Evolutionary conservation across 2,329 filamentous ascomycete genomes (phyloP).

Genomic region (Paecilomyces sp.): DNA sequence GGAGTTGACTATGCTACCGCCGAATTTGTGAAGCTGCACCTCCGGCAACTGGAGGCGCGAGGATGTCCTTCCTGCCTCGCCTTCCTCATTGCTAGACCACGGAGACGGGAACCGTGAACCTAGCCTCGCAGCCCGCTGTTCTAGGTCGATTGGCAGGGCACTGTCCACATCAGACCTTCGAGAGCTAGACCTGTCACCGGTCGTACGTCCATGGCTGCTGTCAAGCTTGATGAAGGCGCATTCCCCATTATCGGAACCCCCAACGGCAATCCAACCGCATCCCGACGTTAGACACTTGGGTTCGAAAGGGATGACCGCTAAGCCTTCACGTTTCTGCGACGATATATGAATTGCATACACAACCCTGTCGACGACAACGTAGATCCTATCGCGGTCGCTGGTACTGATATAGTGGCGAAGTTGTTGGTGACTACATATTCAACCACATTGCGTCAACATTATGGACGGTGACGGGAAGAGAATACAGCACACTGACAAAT

Average conservation of each 20-base stretch:
- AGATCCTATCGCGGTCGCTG: slow-evolving; percentile 68
- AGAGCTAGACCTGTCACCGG: slow-evolving; percentile 29
- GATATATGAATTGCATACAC: slow-evolving; percentile 65
- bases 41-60: slow-evolving; percentile 32
- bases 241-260: slow-evolving; percentile 74
- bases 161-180: slow-evolving; percentile 47
- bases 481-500: slow-evolving; percentile 46
- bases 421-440: slow-evolving; percentile 33
- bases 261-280: slow-evolving; percentile 83
- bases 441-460: slow-evolving; percentile 6
- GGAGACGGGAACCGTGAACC: slow-evolving; percentile 17
- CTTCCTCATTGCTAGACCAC: slow-evolving; percentile 11
- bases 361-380: slow-evolving; percentile 74
- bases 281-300: slow-evolving; percentile 83
- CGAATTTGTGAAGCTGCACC: slow-evolving; percentile 52
- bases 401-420: slow-evolving; percentile 84
- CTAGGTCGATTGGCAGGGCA: slow-evolving; percentile 47
- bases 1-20: slow-evolving; percentile 59
- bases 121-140: slow-evolving; percentile 18
- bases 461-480: slow-evolving; percentile 9
- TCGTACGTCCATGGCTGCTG: slow-evolving; percentile 28
- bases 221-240: slow-evolving; percentile 70
- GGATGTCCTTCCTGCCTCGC: slow-evolving; percentile 11
- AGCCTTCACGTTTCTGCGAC: slow-evolving; percentile 63
- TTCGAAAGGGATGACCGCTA: slow-evolving; percentile 62